Evolutionary conservation across 305 asterid genomes (phyloP).

Genomic region (Solanum hybrid): DNA sequence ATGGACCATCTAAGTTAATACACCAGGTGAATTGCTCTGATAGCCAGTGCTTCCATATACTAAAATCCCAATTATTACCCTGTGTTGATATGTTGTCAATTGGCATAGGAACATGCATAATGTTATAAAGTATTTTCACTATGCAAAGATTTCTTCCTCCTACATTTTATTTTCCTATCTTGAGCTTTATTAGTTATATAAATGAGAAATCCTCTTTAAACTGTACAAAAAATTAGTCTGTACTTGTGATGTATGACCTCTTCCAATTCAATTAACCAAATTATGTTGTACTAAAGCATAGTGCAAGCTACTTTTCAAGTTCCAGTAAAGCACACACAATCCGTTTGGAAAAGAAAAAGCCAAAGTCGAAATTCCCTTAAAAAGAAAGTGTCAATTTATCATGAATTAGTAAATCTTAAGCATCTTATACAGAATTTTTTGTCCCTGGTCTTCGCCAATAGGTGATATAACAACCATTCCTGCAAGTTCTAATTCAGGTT

Average conservation of each 20-base stretch:
- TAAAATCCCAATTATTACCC: neutral
- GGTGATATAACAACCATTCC: neutral
- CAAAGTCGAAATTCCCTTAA: neutral
- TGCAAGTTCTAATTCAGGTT: neutral
- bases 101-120: neutral
- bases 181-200: neutral
- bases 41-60: neutral
- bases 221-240: neutral
- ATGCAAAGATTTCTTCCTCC: neutral
- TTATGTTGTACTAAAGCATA: neutral
- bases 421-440: neutral
- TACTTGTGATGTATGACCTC: neutral
- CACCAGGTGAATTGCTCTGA: neutral
- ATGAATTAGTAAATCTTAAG: neutral
- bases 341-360: neutral
- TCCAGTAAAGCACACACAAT: neutral
- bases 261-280: neutral
- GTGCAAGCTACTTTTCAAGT: neutral
- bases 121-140: neutral
- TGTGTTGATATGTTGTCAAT: neutral
- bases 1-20: neutral
- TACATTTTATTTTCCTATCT: neutral
- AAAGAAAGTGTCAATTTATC: neutral
- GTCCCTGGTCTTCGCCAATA: neutral
- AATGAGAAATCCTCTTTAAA: neutral